Conservation (phyloP, 1,284 basidiomycete species). For the Ceratobasidium sp. region DNA sequence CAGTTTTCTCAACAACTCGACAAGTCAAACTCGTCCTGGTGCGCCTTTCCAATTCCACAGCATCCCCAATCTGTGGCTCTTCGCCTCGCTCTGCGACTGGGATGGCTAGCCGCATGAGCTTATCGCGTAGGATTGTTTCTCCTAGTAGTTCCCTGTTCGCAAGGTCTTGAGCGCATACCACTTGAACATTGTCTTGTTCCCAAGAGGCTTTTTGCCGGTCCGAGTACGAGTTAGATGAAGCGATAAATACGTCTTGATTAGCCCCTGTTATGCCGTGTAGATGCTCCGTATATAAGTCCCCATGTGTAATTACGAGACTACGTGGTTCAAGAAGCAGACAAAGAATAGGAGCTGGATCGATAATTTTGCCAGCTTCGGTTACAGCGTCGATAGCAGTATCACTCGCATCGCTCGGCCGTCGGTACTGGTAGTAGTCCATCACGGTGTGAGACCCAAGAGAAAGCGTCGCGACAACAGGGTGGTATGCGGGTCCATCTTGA, state of each 20-base stretch:
- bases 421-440: conserved; percentile 87
- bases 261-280: conserved; percentile 76
- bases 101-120: not conserved
- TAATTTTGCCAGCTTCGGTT: conserved; percentile 51
- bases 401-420: conserved; percentile 52
- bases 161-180: conserved; percentile 59
- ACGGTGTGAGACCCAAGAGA: conserved; percentile 88
- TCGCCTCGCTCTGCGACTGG: not conserved
- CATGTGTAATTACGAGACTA: conserved; percentile 83
- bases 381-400: conserved; percentile 18
- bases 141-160: conserved; percentile 70
- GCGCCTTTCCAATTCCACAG: conserved; percentile 64
- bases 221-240: not conserved
- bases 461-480: conserved; percentile 90
- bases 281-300: conserved; percentile 74
- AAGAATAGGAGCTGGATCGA: conserved; percentile 75
- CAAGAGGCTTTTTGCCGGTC: not conserved
- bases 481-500: conserved; percentile 91
- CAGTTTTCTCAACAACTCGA: conserved; percentile 80
- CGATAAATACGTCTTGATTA: not conserved
- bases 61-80: not conserved
- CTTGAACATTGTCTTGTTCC: not conserved
- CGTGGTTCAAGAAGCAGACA: conserved; percentile 86
- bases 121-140: not conserved
- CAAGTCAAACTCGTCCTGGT: conserved; percentile 89